Conservation (phyloP, 768 basidiomycete species). For the Coprinopsis strossmayeri region DNA sequence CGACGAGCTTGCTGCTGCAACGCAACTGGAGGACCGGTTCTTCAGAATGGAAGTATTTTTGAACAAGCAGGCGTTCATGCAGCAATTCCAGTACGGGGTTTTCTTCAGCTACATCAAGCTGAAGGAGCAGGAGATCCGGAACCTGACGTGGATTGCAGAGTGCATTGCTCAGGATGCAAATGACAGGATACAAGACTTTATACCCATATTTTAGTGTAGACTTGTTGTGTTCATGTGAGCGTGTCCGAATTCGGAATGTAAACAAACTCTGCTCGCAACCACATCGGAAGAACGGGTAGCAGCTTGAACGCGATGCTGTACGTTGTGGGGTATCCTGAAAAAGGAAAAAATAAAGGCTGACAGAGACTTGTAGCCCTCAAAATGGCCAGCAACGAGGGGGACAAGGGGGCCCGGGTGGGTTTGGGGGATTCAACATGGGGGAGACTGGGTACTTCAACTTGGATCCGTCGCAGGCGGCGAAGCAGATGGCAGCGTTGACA, state of each 20-base stretch:
- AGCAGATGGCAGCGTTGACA: slow-evolving; percentile 77
- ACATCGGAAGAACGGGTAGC: slow-evolving; percentile 5
- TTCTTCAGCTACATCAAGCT: slow-evolving; percentile 91
- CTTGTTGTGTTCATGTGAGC: neutral
- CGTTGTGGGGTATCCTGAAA: slow-evolving; percentile 12
- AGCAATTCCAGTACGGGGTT: slow-evolving; percentile 92
- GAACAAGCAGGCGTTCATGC: slow-evolving; percentile 93
- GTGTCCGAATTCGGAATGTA: neutral
- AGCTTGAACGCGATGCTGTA: slow-evolving; percentile 26
- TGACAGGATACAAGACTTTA: slow-evolving; percentile 93
- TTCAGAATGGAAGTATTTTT: slow-evolving; percentile 89
- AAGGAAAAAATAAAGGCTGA: slow-evolving; percentile 10
- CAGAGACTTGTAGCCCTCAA: slow-evolving; percentile 24
- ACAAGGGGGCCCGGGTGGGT: slow-evolving; percentile 24
- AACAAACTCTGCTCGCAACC: slow-evolving; percentile 2
- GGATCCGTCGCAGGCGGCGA: slow-evolving; percentile 62
- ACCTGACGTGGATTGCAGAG: slow-evolving; percentile 92
- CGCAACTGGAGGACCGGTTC: slow-evolving; percentile 87
- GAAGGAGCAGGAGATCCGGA: slow-evolving; percentile 88
- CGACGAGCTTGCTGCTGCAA: slow-evolving; percentile 43
- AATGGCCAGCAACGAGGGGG: slow-evolving; percentile 30
- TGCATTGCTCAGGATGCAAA: slow-evolving; percentile 96
- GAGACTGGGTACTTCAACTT: slow-evolving; percentile 42
- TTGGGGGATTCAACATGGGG: slow-evolving; percentile 26
- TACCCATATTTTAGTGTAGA: slow-evolving; percentile 70